Evolutionary conservation across 2,329 filamentous ascomycete genomes (phyloP).

Genomic region (Clarireedia monteithiana): DNA sequence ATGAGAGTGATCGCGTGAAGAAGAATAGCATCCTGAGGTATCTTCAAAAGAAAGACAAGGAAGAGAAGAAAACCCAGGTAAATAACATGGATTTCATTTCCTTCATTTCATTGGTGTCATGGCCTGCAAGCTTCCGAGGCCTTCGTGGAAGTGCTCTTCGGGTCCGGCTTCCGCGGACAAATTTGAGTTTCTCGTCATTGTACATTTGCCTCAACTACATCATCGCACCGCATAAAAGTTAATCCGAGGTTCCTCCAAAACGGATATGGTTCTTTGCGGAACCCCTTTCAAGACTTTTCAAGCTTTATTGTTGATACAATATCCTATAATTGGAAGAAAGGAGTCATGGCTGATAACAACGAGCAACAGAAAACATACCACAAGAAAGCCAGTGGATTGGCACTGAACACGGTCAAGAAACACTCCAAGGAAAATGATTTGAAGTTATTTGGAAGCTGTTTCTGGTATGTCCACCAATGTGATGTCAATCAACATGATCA

Average conservation of each 20-base stretch:
- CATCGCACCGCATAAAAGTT: neutral
- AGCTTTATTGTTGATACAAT: neutral
- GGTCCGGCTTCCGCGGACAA: too few relatives aligned
- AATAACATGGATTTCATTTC: conserved; percentile 8
- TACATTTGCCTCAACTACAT: neutral
- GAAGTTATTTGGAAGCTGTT: conserved; percentile 76
- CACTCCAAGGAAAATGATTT: conserved; percentile 64
- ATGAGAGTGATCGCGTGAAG: conserved; percentile 71
- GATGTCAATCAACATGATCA: conserved; percentile 12
- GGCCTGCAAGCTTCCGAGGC: too few relatives aligned
- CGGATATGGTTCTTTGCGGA: too few relatives aligned
- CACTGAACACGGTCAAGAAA: conserved; percentile 59
- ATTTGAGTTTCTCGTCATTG: neutral
- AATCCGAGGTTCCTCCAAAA: too few relatives aligned
- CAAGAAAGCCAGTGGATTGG: conserved; percentile 64
- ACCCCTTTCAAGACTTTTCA: too few relatives aligned
- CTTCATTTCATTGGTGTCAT: too few relatives aligned
- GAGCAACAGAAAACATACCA: conserved; percentile 60
- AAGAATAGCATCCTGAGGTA: conserved; percentile 69
- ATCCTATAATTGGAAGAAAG: neutral
- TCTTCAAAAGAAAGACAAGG: conserved; percentile 56
- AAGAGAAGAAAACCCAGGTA: conserved; percentile 52
- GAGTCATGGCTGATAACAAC: conserved; percentile 28
- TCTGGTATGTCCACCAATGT: conserved; percentile 53
- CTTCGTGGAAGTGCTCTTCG: too few relatives aligned